Percentiles rank a stretch among this genome's conserved stretches.
These are phyloP conservation scores for Annulohypoxylon stygium DNA, from an alignment of 495 filamentous ascomycete species.

Conservation along the genomic window DNA sequence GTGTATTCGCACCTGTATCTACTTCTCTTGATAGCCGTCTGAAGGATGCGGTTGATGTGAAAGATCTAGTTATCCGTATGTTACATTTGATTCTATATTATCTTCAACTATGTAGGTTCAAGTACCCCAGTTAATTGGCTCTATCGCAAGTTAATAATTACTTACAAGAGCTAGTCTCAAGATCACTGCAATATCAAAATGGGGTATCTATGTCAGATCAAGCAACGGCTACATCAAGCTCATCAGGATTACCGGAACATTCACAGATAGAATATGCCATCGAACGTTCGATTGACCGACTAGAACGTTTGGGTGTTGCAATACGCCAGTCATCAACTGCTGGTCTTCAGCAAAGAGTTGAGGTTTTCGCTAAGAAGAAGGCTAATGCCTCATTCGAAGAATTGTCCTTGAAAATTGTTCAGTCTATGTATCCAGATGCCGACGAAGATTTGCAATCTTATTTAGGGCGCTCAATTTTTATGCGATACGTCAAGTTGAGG, in stretches of 20 bases:
- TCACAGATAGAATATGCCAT: neutral
- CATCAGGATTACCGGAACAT: too few relatives aligned
- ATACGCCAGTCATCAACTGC: constrained; percentile 3
- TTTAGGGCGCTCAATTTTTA: neutral
- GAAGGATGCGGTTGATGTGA: neutral
- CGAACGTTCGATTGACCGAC: constrained; percentile 3
- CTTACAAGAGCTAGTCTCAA: neutral
- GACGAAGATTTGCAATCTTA: neutral
- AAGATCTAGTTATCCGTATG: constrained; percentile 6
- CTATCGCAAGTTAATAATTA: neutral
- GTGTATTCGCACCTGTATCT: constrained; percentile 9
- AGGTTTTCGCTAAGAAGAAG: neutral
- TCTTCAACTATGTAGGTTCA: neutral
- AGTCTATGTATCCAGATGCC: constrained; percentile 4
- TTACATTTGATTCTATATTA: neutral
- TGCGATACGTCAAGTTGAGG: neutral
- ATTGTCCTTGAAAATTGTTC: neutral
- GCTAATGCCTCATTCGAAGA: neutral
- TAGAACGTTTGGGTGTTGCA: constrained; percentile 5
- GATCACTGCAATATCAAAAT: neutral
- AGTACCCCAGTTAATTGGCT: neutral
- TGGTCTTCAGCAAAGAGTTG: neutral
- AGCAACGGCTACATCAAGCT: too few relatives aligned
- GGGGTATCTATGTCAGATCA: neutral
- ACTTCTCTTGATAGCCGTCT: constrained; percentile 7